A percentile compares a stretch with the other conserved stretches of the same genome.
These are phyloP conservation scores for Verticillium albo-atrum DNA, from an alignment of 2,329 filamentous ascomycete species.

Conservation along the genomic window DNA sequence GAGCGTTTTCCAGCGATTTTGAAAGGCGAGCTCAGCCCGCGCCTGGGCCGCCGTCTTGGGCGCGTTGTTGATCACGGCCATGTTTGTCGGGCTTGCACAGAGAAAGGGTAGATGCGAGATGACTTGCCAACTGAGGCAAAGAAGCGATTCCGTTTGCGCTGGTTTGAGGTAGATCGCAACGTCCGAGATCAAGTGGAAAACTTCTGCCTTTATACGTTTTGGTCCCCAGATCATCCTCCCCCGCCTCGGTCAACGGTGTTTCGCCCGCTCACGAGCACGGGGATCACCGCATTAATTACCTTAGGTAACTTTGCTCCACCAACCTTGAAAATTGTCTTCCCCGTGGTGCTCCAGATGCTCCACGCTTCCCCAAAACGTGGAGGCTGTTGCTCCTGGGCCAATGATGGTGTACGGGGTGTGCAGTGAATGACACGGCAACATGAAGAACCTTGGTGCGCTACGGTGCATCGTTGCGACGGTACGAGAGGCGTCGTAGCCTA, in stretches of 20 bases:
- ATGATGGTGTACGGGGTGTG: neutral
- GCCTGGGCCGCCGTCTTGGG: neutral
- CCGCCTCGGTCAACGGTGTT: neutral
- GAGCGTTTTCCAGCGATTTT: conserved; percentile 19
- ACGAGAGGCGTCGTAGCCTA: neutral
- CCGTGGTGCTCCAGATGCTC: neutral
- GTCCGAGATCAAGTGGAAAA: neutral
- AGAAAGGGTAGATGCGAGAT: neutral
- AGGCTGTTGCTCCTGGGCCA: neutral
- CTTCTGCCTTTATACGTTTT: neutral
- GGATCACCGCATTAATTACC: neutral
- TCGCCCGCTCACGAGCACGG: neutral
- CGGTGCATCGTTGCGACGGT: neutral
- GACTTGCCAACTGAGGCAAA: neutral
- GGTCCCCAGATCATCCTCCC: neutral
- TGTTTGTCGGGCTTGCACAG: neutral
- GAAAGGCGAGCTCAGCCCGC: neutral
- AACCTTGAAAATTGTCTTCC: neutral
- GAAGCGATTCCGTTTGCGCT: neutral
- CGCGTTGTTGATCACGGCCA: neutral
- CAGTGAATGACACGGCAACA: neutral
- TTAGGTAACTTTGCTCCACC: neutral
- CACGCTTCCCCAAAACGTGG: conserved; percentile 1
- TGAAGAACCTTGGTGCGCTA: neutral
- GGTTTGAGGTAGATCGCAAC: neutral